Conservation (phyloP, 2,329 filamentous ascomycete genomes). For the Botrytis galanthina region DNA sequence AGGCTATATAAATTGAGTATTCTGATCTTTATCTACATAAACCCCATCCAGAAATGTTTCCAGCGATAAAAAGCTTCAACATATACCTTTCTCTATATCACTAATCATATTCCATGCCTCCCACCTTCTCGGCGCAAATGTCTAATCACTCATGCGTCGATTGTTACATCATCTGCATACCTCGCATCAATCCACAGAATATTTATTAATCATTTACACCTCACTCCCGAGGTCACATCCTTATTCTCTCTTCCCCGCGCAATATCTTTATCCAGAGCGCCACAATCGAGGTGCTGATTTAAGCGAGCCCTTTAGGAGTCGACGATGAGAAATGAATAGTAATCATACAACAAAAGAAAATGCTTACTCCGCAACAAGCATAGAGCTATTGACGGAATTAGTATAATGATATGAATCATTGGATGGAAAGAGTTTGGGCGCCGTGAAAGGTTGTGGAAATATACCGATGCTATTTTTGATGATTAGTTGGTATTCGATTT, state of each 20-base stretch:
- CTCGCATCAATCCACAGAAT: not conserved
- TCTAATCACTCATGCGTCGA: not conserved
- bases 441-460: not conserved
- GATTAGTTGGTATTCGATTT: not conserved
- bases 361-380: conserved; percentile 6
- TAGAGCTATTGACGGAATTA: not conserved
- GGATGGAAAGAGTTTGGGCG: not conserved
- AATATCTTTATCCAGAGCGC: not conserved
- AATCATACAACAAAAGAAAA: not conserved
- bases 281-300: conserved; percentile 1
- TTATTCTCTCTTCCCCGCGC: not conserved
- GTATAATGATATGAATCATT: not conserved
- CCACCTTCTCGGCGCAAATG: not conserved
- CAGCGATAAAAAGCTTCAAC: not conserved
- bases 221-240: not conserved
- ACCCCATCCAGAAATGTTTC: not conserved
- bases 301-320: conserved; percentile 11
- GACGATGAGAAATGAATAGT: conserved; percentile 7
- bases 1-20: no score
- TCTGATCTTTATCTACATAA: not conserved
- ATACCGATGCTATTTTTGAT: not conserved
- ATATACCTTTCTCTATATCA: conserved; percentile 11
- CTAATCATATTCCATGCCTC: not conserved
- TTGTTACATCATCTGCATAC: not conserved
- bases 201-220: not conserved